Evolutionary conservation across 2,329 filamentous ascomycete genomes (phyloP), one percentile per base, ranked within the genome.

Genomic region (Diaporthe aspalathi): DNA sequence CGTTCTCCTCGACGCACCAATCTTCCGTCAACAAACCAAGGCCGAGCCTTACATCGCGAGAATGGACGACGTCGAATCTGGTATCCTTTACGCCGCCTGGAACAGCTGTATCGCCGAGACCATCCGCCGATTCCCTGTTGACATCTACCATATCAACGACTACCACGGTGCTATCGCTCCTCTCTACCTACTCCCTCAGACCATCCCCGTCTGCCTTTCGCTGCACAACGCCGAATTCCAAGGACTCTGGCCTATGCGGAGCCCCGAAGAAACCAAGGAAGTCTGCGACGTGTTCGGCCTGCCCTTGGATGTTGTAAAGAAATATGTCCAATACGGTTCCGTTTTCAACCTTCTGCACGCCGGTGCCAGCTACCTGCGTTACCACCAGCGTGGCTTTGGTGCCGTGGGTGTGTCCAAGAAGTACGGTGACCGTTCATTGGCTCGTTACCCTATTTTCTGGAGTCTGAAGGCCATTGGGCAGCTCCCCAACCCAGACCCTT

Each of bases 221-320:
- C 85, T 92, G 9, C 90, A 92, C 79, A 92, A 92, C 74, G 90
- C 90, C 52, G 90, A 92, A 74, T 92, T 92, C 74, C 90, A 92
- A 77, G 90, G 90, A 67, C 81, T 91, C 2, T 92, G 90, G 90
- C 88, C 89, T 1, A 90, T 92, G 84, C 84, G 90, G 14, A 89
- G 86, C 12, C 83, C 85, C n/a, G 84, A 88, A 67, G 90, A 92
- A 75, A 84, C 85, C 70, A 84, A 86, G 35, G 90, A 92, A 78
- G 88, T 92, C 9, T 91, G 88, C 77, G 84, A 84, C 3, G 88
- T 91, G 40, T 92, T 90, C 80, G 91, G 90, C 74, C 80, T 92
- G 27, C 83, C 85, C 17, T 77, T 84, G 22, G 84, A 89, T 16
- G 80, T 88, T 40, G 89, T 88, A 2, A 82, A 85, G 63, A 84